Evolutionary conservation across 108 stramenopile species (phyloP), one percentile per base, ranked within the genome.

Genomic region (Nitzschia putrida): DNA sequence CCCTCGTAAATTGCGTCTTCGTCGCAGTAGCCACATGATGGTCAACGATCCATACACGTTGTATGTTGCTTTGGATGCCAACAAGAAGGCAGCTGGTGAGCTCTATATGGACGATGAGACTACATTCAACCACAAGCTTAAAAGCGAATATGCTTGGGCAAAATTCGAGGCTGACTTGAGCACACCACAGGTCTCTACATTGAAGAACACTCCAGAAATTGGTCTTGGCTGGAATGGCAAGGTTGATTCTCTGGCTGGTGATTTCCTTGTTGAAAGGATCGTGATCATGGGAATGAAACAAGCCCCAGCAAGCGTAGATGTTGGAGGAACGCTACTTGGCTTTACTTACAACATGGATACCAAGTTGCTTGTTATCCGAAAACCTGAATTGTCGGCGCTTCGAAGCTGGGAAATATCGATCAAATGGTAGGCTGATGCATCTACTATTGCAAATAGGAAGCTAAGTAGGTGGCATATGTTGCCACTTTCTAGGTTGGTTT

Each of bases 51-150:
- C 99, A 5, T 99, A 96, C 83, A 98, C 98, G 8, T 80, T 99
- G 18, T 94, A 90, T 60, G 74, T 98, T 57, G 97, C 97, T 16
- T 80, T 97, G 22, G 92, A 97, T 73, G 70, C 59, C 13, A 49
- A 59, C 1, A 75, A 78, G 43, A 58, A 68, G 34, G 97, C 98
- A 0, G 53, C 68, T 25, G 99, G 99, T 3, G 38, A 40, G 6
- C 80, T 99, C 6, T 98, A 97, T 81, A 90, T 99, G 79, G 99
- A 99, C 68, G 98, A 99, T 66, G 97, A 94, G 85, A 83, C 81
- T 20, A 93, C 95, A 7, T 94, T 94, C 68, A 84, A 83, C 49
- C 92, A 93, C 63, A 58, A 74, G 53, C 88, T 51, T n/a, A 77
- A 71, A 16, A 74, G 61, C 39, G 86, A 86, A 66, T 92, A 69